phyloP scores from a whole-genome alignment of 2,329 filamentous ascomycete genomes.

The Colletotrichum lini region DNA sequence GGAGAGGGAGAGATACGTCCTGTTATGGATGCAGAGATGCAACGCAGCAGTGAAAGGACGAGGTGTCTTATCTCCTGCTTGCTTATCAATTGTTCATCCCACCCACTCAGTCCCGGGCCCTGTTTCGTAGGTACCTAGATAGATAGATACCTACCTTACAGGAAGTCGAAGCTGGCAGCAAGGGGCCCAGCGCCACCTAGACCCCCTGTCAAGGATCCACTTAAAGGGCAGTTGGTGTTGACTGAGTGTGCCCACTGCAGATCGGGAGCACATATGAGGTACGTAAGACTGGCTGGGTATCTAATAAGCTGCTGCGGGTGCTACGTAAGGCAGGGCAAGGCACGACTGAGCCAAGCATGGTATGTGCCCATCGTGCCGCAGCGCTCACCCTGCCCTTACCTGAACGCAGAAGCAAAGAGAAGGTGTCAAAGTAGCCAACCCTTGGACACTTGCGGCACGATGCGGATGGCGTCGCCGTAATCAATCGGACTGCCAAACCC shows the following conservation, averaged over 20 bases:
- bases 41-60: not conserved
- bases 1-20: not conserved
- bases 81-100: constrained; percentile 12
- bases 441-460: constrained; percentile 20
- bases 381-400: not conserved
- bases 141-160: not conserved
- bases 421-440: constrained; percentile 13
- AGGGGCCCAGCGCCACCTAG: not conserved
- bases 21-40: not conserved
- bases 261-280: constrained; percentile 25
- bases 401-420: constrained; percentile 5
- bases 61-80: constrained; percentile 17
- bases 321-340: constrained; percentile 10
- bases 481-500: constrained; percentile 20
- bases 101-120: not conserved
- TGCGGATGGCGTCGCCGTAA: constrained; percentile 9
- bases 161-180: constrained; percentile 1
- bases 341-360: constrained; percentile 3
- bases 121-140: not conserved
- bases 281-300: constrained; percentile 15
- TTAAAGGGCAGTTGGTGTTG: constrained; percentile 26
- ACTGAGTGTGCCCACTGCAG: constrained; percentile 26
- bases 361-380: constrained; percentile 16
- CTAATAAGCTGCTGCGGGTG: constrained; percentile 9
- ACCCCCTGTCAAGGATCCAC: constrained; percentile 14